These are phyloP conservation scores for Xylaria venustula DNA, from an alignment of 495 filamentous ascomycete genomes.

Conservation along the genomic window DNA sequence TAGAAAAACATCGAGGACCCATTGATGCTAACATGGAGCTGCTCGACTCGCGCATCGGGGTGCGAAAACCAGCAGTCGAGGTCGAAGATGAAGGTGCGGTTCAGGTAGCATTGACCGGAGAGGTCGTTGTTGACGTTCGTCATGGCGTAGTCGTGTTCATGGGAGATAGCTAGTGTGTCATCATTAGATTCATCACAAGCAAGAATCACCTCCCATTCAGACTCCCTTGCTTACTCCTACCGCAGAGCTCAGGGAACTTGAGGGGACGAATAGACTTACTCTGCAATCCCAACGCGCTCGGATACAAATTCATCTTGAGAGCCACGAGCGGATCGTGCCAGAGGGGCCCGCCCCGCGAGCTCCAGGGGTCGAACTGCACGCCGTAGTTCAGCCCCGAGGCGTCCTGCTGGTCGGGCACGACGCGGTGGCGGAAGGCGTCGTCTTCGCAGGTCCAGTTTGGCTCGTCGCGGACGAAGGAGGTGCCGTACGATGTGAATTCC, in stretches of 20 bases:
- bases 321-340: slow-evolving; percentile 3
- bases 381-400: not conserved
- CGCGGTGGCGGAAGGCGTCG: not conserved
- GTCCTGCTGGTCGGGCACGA: not conserved
- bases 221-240: not conserved
- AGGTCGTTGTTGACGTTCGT: not conserved
- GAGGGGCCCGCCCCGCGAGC: not conserved
- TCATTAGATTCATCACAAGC: too few relatives aligned
- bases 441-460: not conserved
- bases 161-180: not conserved
- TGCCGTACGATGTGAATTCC: not conserved
- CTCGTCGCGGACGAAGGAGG: not conserved
- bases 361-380: not conserved
- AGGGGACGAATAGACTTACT: not conserved
- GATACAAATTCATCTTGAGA: not conserved
- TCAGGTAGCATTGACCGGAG: not conserved
- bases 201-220: not conserved
- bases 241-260: too few relatives aligned
- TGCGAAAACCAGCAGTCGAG: slow-evolving; percentile 5
- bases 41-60: not conserved
- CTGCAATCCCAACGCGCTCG: not conserved
- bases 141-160: not conserved
- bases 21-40: slow-evolving; percentile 6
- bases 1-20: slow-evolving; percentile 13
- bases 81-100: slow-evolving; percentile 2